Base-by-base conservation (phyloP, 106 monocot species). In the Chionographis japonica region DNA sequence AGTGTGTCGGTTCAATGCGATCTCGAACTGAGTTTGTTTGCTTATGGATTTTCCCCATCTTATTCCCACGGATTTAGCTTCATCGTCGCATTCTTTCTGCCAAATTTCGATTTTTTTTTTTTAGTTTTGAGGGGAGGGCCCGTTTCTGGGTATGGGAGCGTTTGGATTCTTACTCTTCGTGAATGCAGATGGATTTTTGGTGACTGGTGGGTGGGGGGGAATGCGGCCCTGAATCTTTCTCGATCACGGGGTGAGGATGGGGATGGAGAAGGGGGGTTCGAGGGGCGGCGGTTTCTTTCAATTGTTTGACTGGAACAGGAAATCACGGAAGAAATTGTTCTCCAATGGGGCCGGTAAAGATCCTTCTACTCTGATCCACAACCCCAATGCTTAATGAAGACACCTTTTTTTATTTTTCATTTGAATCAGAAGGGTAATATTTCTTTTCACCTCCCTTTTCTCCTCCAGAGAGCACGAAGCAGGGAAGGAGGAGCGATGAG, bases 221-320 rank as follows among this genome's bases (percentile, higher is more conserved):
- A 12, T 36, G 39, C 39, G 63, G n/a, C 38, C 1, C 6, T 6
- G 17, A 40, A 1, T 39, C n/a, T 61, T 27, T 51, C 14, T 4
- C 39, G 54, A 54, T 50, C 17, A 12, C 58, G 56, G 19, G 60
- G 37, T 58, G 56, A 77, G 56, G 67, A 88, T 88, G 88, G 80
- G 91, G 56, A 73, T 52, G 4, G 84, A 89, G 38, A 86, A 80
- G 68, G 88, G 75, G 4, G 65, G 81, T 10, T 59, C 81, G 35
- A 91, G 84, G 72, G 39, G 67, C 53, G 75, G 84, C 19, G 88
- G 91, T 4, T 86, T 95, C 78, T 95, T 95, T 67, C 63, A 95
- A 60, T 67, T 95, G 58, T 95, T 95, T 54, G 95, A 95, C 58
- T 91, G 91, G 91, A 95, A 86, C 59, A 72, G 82, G 41, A 95